phyloP scores from a whole-genome alignment of 768 basidiomycete genomes.

The Collybia sordida region DNA sequence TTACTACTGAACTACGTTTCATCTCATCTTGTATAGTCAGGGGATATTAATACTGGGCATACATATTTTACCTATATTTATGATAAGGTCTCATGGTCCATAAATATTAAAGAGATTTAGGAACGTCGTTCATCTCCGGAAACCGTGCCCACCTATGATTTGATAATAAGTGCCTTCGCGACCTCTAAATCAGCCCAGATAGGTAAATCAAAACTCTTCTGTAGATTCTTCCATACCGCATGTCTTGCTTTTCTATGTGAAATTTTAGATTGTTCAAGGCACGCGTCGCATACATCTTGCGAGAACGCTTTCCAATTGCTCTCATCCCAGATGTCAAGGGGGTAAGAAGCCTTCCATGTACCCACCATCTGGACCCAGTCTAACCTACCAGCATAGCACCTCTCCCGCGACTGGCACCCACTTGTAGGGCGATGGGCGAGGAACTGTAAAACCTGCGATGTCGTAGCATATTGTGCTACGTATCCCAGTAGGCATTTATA shows the following conservation, averaged over 20 bases:
- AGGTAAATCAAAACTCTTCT: slow-evolving; percentile 26
- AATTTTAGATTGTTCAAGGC: slow-evolving; percentile 10
- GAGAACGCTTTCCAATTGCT: slow-evolving; percentile 15
- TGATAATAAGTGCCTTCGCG: slow-evolving; percentile 14
- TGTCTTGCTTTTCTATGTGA: slow-evolving; percentile 16
- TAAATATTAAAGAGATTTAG: background rate
- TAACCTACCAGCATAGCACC: slow-evolving; percentile 9
- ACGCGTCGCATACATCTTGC: slow-evolving; percentile 9
- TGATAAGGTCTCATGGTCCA: background rate
- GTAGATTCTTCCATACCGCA: slow-evolving; percentile 31
- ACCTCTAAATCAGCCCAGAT: slow-evolving; percentile 27
- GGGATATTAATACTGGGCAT: no score
- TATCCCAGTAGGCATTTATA: slow-evolving; percentile 13
- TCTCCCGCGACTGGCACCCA: slow-evolving; percentile 1
- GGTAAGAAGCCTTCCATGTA: slow-evolving; percentile 13
- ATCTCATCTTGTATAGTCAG: no score
- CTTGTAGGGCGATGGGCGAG: slow-evolving; percentile 5
- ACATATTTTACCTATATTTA: background rate
- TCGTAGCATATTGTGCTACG: slow-evolving; percentile 12
- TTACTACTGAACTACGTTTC: no score
- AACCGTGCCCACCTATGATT: no score
- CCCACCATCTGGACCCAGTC: slow-evolving; percentile 12
- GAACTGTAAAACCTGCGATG: slow-evolving; percentile 11
- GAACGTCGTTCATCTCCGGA: no score
- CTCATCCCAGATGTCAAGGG: slow-evolving; percentile 16